Conservation (phyloP, 768 basidiomycete genomes). For the Floccularia luteovirens region DNA sequence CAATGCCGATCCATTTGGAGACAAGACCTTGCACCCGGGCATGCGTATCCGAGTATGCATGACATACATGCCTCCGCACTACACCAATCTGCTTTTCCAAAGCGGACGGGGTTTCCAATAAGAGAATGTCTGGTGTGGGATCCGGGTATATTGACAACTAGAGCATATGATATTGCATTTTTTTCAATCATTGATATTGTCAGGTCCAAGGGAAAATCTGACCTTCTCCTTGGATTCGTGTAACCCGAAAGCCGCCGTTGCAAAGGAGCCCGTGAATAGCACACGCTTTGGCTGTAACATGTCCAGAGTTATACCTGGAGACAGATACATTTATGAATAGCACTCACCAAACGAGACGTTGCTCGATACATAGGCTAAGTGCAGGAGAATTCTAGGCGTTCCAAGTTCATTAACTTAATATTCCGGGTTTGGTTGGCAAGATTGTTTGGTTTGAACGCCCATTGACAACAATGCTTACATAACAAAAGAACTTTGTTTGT, state of each 20-base stretch:
- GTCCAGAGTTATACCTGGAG: neutral
- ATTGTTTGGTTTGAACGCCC: slow-evolving; percentile 13
- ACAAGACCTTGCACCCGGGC: slow-evolving; percentile 65
- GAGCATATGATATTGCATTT: neutral
- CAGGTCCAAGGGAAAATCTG: slow-evolving; percentile 4
- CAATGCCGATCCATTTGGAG: slow-evolving; percentile 78
- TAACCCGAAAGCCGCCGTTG: slow-evolving; percentile 21
- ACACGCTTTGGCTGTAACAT: slow-evolving; percentile 24
- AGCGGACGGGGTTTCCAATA: slow-evolving; percentile 70
- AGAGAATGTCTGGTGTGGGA: slow-evolving; percentile 51
- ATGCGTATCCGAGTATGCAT: slow-evolving; percentile 49
- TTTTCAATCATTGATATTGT: neutral
- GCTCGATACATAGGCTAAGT: slow-evolving; percentile 21
- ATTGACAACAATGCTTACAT: no score
- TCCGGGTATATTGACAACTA: slow-evolving; percentile 83
- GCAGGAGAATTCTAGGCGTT: slow-evolving; percentile 2
- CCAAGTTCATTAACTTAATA: slow-evolving; percentile 6
- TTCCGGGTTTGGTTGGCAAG: slow-evolving; percentile 14
- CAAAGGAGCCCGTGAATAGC: slow-evolving; percentile 23
- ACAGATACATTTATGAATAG: neutral
- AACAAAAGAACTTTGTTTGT: no score
- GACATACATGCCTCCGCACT: slow-evolving; percentile 52
- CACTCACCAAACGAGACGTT: slow-evolving; percentile 21
- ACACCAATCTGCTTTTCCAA: slow-evolving; percentile 74
- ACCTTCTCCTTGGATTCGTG: slow-evolving; percentile 27